Conservation (phyloP, 164 flowering plant species). For the Macadamia integrifolia region DNA sequence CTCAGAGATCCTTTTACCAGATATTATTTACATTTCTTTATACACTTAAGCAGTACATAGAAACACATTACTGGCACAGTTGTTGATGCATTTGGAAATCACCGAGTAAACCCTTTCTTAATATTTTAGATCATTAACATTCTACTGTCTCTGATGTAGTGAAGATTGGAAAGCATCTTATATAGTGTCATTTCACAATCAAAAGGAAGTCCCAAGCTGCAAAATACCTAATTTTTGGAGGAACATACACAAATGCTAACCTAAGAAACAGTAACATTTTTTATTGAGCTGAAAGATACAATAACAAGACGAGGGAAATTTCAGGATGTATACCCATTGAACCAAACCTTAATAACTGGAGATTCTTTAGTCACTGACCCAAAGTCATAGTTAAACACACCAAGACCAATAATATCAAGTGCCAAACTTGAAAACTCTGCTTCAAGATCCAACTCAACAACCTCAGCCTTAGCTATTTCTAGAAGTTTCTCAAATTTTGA, state of each 20-base stretch:
- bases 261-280: background rate
- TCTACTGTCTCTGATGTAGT: too few species aligned
- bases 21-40: too few species aligned
- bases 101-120: too few species aligned
- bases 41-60: too few species aligned
- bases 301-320: background rate
- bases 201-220: background rate
- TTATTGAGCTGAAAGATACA: background rate
- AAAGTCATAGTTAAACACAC: constrained; percentile 93
- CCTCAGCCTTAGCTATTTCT: constrained; percentile 25
- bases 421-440: constrained; percentile 96
- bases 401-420: constrained; percentile 91
- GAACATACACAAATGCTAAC: background rate
- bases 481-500: constrained; percentile 62
- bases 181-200: background rate
- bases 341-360: constrained; percentile 85
- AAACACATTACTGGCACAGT: too few species aligned
- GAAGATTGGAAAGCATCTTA: too few species aligned
- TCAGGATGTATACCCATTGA: background rate
- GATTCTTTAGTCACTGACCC: constrained; percentile 96
- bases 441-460: constrained; percentile 86
- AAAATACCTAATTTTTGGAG: background rate
- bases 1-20: too few species aligned
- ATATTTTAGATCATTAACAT: too few species aligned
- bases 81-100: too few species aligned